Percentiles rank a stretch among this genome's conserved stretches.
These are phyloP conservation scores for Russula sp. DNA, from an alignment of 768 basidiomycete genomes.

Conservation along the genomic window DNA sequence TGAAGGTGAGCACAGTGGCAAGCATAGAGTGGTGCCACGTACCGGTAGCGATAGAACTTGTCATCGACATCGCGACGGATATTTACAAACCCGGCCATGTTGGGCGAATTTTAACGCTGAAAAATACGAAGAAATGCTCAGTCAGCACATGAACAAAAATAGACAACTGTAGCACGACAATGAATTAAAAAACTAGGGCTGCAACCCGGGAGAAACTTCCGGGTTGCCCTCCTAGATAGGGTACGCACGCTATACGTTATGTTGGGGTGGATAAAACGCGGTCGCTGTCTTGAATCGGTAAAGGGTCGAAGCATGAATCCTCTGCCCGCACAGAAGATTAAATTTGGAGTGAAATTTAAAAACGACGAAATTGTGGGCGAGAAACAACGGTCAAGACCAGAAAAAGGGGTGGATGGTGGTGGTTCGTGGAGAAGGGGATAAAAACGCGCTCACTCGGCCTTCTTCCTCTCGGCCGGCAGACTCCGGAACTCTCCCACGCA, in stretches of 20 bases:
- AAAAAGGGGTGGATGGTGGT: slow-evolving; percentile 11
- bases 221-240: slow-evolving; percentile 22
- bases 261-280: slow-evolving; percentile 42
- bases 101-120: slow-evolving; percentile 67
- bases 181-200: background rate
- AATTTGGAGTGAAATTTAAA: slow-evolving; percentile 37
- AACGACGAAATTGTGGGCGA: slow-evolving; percentile 61
- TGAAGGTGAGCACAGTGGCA: background rate
- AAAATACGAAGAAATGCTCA: background rate
- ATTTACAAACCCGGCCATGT: slow-evolving; percentile 87
- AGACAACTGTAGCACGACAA: slow-evolving; percentile 21
- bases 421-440: slow-evolving; percentile 1
- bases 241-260: slow-evolving; percentile 37
- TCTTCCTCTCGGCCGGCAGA: background rate
- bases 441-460: background rate
- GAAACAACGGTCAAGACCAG: slow-evolving; percentile 21
- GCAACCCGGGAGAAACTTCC: background rate
- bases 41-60: slow-evolving; percentile 94
- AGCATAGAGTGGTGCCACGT: slow-evolving; percentile 25
- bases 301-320: slow-evolving; percentile 94
- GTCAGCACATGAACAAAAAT: background rate
- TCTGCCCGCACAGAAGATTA: slow-evolving; percentile 66
- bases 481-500: slow-evolving; percentile 9
- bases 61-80: slow-evolving; percentile 95
- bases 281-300: slow-evolving; percentile 64